These are phyloP conservation scores for Globisporangium canariense DNA, from an alignment of 352 stramenopile species.

Conservation along the genomic window DNA sequence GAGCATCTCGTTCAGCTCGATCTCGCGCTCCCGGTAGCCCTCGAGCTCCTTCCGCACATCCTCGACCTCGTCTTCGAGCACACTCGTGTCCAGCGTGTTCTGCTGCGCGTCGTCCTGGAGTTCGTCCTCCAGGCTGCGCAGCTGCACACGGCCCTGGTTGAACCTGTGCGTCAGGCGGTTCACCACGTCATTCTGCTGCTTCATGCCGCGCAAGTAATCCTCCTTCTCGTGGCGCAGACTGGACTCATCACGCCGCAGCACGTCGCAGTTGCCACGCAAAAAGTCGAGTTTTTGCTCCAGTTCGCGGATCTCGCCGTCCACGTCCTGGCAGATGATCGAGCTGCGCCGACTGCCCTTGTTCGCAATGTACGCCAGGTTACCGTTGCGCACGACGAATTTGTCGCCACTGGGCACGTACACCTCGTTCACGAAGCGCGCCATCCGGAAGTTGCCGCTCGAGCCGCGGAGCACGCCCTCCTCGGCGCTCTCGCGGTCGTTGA, in stretches of 20 bases:
- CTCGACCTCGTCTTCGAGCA: conserved; percentile 69
- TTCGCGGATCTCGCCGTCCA: conserved; percentile 61
- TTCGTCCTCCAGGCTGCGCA: conserved; percentile 69
- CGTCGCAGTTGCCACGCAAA: conserved; percentile 41
- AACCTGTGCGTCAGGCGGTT: conserved; percentile 52
- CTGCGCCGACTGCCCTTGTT: conserved; percentile 63
- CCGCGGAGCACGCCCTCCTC: conserved; percentile 55
- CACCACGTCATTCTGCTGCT: conserved; percentile 48
- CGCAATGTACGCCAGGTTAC: conserved; percentile 79
- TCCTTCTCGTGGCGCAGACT: conserved; percentile 44
- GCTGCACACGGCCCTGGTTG: conserved; percentile 52
- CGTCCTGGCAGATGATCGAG: conserved; percentile 72
- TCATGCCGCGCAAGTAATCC: conserved; percentile 34
- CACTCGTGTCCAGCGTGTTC: conserved; percentile 61
- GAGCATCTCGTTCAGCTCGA: conserved; percentile 52
- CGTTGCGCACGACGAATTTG: conserved; percentile 72
- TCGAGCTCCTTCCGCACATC: conserved; percentile 48
- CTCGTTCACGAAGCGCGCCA: conserved; percentile 64
- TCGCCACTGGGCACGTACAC: conserved; percentile 69
- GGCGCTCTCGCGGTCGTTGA: conserved; percentile 51
- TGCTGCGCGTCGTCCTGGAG: conserved; percentile 59
- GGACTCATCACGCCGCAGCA: conserved; percentile 51
- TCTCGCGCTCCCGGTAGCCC: conserved; percentile 33
- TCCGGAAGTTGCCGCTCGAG: conserved; percentile 53
- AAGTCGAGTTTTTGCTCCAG: conserved; percentile 48